These are phyloP conservation scores for Zygoascus hellenicus DNA, from an alignment of 1,139 yeast species.

Conservation along the genomic window DNA sequence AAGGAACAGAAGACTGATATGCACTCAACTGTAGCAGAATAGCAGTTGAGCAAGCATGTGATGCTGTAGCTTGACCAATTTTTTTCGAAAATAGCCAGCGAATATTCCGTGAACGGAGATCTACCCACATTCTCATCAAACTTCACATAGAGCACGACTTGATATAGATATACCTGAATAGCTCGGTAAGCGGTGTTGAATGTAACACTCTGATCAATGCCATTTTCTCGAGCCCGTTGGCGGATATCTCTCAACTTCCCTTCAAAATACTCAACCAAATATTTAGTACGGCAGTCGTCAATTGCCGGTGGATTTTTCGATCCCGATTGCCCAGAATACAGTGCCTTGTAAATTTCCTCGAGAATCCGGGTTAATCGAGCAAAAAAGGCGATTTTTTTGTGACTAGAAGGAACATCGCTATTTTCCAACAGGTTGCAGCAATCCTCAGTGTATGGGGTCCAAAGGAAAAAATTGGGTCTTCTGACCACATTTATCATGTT, in stretches of 20 bases:
- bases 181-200: conserved; percentile 40
- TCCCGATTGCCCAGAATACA: conserved; percentile 24
- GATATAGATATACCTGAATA: conserved; percentile 70
- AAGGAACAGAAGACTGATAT: conserved; percentile 19
- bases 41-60: conserved; percentile 23
- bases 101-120: conserved; percentile 35
- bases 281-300: conserved; percentile 23
- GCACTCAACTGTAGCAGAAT: conserved; percentile 20
- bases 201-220: conserved; percentile 3
- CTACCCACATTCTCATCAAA: conserved; percentile 28
- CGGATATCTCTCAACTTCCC: conserved; percentile 15
- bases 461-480: conserved; percentile 27
- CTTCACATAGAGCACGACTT: conserved; percentile 42
- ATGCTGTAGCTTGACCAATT: conserved; percentile 21
- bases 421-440: conserved; percentile 48
- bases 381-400: conserved; percentile 46
- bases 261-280: conserved; percentile 25
- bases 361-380: conserved; percentile 54
- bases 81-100: conserved; percentile 27
- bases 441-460: conserved; percentile 56
- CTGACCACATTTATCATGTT: conserved; percentile 31
- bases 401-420: conserved; percentile 25
- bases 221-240: conserved; percentile 4
- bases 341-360: conserved; percentile 46
- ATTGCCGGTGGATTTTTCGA: conserved; percentile 28